Evolutionary conservation across 768 basidiomycete genomes (phyloP).

Genomic region (Megacollybia marginata): DNA sequence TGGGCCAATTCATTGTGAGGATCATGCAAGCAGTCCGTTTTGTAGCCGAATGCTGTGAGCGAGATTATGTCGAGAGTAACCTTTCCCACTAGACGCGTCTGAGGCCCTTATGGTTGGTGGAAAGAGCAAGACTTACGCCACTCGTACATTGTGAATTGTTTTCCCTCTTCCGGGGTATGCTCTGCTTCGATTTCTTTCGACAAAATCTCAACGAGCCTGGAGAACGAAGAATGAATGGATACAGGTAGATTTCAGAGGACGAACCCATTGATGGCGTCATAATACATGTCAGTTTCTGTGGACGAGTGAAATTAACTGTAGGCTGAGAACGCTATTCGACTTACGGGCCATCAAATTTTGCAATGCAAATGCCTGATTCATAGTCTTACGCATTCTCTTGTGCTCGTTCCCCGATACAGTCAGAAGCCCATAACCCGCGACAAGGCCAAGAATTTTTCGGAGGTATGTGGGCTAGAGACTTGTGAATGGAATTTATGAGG

Average conservation of each 20-base stretch:
- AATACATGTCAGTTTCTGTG: constrained; percentile 39
- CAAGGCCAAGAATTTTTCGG: constrained; percentile 32
- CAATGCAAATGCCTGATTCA: constrained; percentile 47
- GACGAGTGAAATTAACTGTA: background rate
- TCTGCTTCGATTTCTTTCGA: constrained; percentile 20
- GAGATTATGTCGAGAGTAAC: constrained; percentile 48
- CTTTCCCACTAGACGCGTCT: constrained; percentile 34
- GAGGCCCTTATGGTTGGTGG: background rate
- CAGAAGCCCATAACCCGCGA: constrained; percentile 37
- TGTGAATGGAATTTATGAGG: background rate
- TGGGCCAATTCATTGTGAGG: constrained; percentile 40
- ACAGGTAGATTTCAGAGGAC: background rate
- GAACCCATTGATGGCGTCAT: constrained; percentile 37
- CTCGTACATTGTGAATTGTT: constrained; percentile 28
- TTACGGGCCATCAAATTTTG: constrained; percentile 30
- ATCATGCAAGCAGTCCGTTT: constrained; percentile 35
- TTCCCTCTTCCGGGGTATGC: constrained; percentile 14
- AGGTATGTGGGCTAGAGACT: constrained; percentile 32
- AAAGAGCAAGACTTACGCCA: constrained; percentile 33
- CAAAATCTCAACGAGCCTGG: constrained; percentile 31
- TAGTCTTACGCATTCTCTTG: constrained; percentile 40
- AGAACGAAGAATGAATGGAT: background rate
- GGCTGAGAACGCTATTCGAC: constrained; percentile 2
- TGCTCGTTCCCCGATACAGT: constrained; percentile 43
- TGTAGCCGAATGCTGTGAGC: constrained; percentile 41